Base-by-base conservation (phyloP, 1,284 basidiomycete species). In the Trichosporon ovoides region DNA sequence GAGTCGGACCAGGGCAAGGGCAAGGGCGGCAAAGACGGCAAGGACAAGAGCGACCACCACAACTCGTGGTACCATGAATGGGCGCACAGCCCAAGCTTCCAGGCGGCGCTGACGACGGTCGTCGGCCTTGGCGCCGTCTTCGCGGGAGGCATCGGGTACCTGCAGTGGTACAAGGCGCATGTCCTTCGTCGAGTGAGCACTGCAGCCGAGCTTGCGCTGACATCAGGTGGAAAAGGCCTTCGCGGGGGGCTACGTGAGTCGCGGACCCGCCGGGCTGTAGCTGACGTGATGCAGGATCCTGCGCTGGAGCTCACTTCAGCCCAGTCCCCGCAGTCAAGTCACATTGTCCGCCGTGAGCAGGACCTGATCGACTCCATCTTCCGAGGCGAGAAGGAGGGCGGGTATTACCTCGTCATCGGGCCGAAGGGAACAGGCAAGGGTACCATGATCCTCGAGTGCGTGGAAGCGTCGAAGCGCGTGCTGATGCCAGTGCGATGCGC, bases 161-260 rank as follows among this genome's bases (percentile, higher is more conserved):
- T 89, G 53, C 78, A 80, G 33, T 89, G 85, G 85, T 91, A 91
- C 78, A 90, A 91, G 77, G 82, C 82, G 64, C 84, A 85, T 69
- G 88, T 90, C 11, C 79, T 89, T n/a, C 78, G 83, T 72, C 85
- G 91, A 80, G 88, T 87, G 69, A 60, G 59, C 50, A 3, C 2
- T 7, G 16, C 10, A 4, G 13, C 14, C 16, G 16, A 14, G 14
- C 3, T 9, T 6, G 14, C 3, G 49, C 38, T 58, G 52, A 57
- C 28, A 31, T 20, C 59, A 76, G 73, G 75, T 77, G 43, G 70
- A 69, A 48, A 59, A 71, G 22, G 72, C 75, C 1, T 77, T 78
- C 40, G 70, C 67, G 18, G 71, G 74, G 16, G 76, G 71, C 19
- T 72, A 72, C 58, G 65, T 71, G 54, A 55, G 70, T 61, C 52